Conservation (phyloP, 257 asterid genomes). For the Solanum etuberosum region DNA sequence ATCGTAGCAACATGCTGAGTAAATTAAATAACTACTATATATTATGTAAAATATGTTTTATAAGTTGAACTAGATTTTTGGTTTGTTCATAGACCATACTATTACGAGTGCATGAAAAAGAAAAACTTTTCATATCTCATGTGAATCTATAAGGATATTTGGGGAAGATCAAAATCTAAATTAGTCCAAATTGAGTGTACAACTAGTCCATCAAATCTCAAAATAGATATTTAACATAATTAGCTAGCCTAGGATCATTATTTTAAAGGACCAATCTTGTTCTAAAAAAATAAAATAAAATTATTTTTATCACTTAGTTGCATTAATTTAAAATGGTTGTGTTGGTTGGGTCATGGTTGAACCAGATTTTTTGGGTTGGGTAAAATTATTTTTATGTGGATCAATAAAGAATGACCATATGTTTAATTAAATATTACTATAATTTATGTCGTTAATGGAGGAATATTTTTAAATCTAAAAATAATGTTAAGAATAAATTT, state of each 20-base stretch:
- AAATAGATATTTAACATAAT: not conserved
- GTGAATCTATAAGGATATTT: not conserved
- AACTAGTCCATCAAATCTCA: not conserved
- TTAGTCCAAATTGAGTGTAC: not conserved
- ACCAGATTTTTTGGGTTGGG: not conserved
- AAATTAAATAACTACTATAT: not conserved
- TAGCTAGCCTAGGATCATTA: not conserved
- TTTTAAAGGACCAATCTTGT: not conserved
- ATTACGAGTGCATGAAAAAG: not conserved
- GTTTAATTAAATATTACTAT: too few relatives aligned
- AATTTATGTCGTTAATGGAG: too few relatives aligned
- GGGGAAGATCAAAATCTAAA: not conserved
- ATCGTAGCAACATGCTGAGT: not conserved
- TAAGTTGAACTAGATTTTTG: not conserved
- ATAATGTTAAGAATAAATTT: too few relatives aligned
- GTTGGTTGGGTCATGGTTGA: not conserved
- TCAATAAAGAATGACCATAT: too few relatives aligned
- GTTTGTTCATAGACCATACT: not conserved
- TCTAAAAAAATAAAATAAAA: not conserved
- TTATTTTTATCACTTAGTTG: not conserved
- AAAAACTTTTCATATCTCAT: not conserved
- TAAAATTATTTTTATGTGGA: too few relatives aligned
- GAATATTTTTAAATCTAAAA: too few relatives aligned
- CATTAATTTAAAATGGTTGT: not conserved
- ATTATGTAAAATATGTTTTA: not conserved